These are phyloP conservation scores for Pichia phayaonensis DNA, from an alignment of 805 yeast genomes.

Conservation along the genomic window DNA sequence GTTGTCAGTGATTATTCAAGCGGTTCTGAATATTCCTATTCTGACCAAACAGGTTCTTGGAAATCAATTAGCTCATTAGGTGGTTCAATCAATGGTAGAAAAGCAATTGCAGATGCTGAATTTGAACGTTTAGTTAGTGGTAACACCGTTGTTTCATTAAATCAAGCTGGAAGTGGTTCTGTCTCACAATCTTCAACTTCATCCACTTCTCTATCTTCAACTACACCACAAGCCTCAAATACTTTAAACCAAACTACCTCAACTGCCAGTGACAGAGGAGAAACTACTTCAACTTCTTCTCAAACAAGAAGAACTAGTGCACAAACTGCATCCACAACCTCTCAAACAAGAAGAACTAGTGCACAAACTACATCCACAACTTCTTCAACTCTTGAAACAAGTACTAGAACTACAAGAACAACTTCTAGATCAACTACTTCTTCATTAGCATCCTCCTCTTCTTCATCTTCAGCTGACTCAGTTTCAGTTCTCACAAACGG, in stretches of 20 bases:
- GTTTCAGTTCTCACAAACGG: background rate
- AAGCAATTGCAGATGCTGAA: conserved; percentile 36
- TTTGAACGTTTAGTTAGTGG: conserved; percentile 32
- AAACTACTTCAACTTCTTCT: conserved; percentile 1
- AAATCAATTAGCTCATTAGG: conserved; percentile 47
- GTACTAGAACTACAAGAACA: no score
- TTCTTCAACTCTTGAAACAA: background rate
- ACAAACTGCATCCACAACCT: background rate
- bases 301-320: background rate
- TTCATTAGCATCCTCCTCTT: background rate
- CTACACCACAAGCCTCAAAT: background rate
- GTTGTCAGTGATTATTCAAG: conserved; percentile 63
- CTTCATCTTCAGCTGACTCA: background rate
- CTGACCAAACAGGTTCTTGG: conserved; percentile 52
- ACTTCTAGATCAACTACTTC: no score
- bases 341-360: background rate
- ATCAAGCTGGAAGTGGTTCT: conserved; percentile 4
- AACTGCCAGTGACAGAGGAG: no score
- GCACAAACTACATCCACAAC: background rate
- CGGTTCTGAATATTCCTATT: conserved; percentile 50
- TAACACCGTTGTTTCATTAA: background rate
- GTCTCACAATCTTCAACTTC: conserved; percentile 3
- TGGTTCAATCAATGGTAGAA: conserved; percentile 59
- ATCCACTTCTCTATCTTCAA: conserved; percentile 9
- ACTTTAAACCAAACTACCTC: no score